A percentile compares a stretch with the other conserved stretches of the same genome.
Evolutionary conservation across 1,284 basidiomycete species (phyloP).

Genomic region (Tilletia setariae): DNA sequence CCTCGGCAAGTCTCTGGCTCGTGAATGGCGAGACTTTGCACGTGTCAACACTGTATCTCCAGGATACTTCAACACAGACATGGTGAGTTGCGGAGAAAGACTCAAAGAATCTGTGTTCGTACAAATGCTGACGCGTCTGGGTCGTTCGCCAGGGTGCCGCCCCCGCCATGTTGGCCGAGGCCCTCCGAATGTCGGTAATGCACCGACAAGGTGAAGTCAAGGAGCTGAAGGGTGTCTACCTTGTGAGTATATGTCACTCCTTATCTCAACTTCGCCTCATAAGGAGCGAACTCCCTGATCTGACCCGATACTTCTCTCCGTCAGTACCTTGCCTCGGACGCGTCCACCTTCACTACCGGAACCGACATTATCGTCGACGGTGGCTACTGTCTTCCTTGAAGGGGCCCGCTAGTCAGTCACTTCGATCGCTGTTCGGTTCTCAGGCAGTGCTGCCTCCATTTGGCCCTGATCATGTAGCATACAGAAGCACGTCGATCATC

Average conservation of each 20-base stretch:
- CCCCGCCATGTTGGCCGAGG: conserved; percentile 24
- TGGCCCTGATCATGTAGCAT: no score
- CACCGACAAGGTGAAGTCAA: conserved; percentile 47
- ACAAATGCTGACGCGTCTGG: neutral
- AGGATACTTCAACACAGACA: conserved; percentile 49
- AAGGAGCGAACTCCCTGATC: neutral
- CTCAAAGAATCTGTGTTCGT: neutral
- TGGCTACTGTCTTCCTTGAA: conserved; percentile 39
- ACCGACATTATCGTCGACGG: conserved; percentile 41
- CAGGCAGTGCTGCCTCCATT: no score
- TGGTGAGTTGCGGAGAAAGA: conserved; percentile 24
- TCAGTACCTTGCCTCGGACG: conserved; percentile 39
- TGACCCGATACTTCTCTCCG: neutral
- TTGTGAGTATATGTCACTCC: conserved; percentile 61
- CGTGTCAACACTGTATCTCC: conserved; percentile 54
- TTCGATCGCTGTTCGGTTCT: no score
- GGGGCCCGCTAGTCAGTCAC: neutral
- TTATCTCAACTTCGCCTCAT: conserved; percentile 31
- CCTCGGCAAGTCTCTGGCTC: conserved; percentile 38
- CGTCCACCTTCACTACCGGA: conserved; percentile 36
- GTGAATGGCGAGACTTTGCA: conserved; percentile 50
- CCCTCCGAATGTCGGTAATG: conserved; percentile 38
- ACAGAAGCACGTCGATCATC: no score
- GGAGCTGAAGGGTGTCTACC: conserved; percentile 49
- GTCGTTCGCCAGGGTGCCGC: conserved; percentile 14